phyloP scores from a whole-genome alignment of 768 basidiomycete species.

The Paxillus rubicundulus region DNA sequence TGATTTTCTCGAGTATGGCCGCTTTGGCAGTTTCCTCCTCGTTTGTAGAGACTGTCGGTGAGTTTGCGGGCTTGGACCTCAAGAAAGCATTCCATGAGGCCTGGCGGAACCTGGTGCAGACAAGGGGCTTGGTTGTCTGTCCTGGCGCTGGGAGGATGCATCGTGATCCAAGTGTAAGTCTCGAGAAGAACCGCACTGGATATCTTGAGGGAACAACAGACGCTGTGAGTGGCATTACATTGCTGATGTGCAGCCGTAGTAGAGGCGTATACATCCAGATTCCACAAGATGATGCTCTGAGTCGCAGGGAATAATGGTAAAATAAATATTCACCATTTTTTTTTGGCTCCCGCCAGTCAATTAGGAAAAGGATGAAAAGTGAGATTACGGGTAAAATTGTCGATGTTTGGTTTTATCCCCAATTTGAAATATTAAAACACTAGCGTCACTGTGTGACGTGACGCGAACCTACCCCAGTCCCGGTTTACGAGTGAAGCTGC shows the following conservation, averaged over 20 bases:
- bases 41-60: conserved; percentile 28
- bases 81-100: conserved; percentile 31
- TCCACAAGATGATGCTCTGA: conserved; percentile 11
- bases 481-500: conserved; percentile 7
- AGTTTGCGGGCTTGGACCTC: neutral
- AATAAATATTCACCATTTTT: neutral
- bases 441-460: conserved; percentile 6
- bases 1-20: conserved; percentile 78
- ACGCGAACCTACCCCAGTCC: conserved; percentile 15
- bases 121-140: neutral
- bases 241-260: conserved; percentile 19
- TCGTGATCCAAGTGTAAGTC: neutral
- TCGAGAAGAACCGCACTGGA: neutral
- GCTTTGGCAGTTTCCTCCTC: conserved; percentile 72
- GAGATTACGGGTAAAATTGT: conserved; percentile 10
- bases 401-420: conserved; percentile 2
- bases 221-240: conserved; percentile 35
- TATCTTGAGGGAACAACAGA: neutral
- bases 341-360: no score
- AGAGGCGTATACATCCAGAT: conserved; percentile 38
- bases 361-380: conserved; percentile 23
- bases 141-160: neutral
- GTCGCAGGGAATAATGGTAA: neutral
- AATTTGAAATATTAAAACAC: conserved; percentile 21
- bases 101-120: conserved; percentile 6